Base-by-base conservation (phyloP, 2,329 filamentous ascomycete genomes). In the Tolypocladium sp. region DNA sequence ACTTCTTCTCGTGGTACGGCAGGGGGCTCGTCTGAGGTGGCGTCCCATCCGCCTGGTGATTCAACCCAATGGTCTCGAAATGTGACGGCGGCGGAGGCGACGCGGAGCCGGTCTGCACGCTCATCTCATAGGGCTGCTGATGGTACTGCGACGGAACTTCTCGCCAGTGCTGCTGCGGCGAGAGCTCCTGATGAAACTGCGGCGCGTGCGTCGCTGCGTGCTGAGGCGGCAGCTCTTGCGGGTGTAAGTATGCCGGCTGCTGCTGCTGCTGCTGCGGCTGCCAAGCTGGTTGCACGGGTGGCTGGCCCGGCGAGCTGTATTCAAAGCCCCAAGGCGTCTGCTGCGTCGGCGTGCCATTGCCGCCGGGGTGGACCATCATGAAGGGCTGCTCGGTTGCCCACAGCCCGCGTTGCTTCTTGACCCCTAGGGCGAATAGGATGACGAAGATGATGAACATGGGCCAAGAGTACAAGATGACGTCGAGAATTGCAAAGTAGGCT, bases 1-100 rank as follows among this genome's bases (percentile, higher is more conserved):
- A 63, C 3, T 57, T 60, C 56, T 71, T 71, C 30, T 69, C 65
- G 1, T 61, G 55, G 22, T 68, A 68, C 3, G 66, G 65, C 12
- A 67, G 55, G 44, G 62, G 59, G 0, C 41, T 40, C 4, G 44
- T 55, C 35, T 63, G 63, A 1, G 66, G 66, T 22, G 64, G 62
- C 2, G 60, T 65, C 3, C 69, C 70, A 30, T 72, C 65, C 1
- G 70, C 70, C 57, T 72, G 70, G 57, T 72, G 68, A 41, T 72
- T 66, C 3, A 71, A 41, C 0, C 69, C 70, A 64, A 71, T 67
- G 7, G 63, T 60, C 46, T 70, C 69, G 33, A 69, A 67, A 27
- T 70, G 67, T 1, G 68, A 60, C 6, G 67, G 67, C 3, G 66
- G 68, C 7, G 66, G 57, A 17, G 57, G 46, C 52, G 57, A 55